A percentile compares a stretch with the other conserved stretches of the same genome.
phyloP scores from a whole-genome alignment of 371 early-diverging fungal genomes.

The Phascolomyces articulosus region DNA sequence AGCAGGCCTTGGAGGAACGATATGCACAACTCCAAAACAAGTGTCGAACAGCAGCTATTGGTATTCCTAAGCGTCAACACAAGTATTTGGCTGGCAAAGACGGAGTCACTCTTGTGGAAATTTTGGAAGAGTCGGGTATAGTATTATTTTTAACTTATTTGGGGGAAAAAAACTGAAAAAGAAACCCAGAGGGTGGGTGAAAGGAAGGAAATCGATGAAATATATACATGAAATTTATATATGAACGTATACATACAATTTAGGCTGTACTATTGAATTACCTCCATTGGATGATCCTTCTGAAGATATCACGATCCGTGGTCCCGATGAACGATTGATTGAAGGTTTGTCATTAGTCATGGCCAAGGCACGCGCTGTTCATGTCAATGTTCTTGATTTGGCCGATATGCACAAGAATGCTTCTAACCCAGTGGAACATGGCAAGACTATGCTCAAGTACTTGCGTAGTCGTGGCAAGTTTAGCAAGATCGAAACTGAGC shows the following conservation, averaged over 20 bases:
- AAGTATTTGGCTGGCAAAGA: conserved; percentile 87
- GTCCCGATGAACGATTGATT: conserved; percentile 69
- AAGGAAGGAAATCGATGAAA: no score
- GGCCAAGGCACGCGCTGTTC: conserved; percentile 75
- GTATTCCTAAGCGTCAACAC: conserved; percentile 89
- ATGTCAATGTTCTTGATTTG: conserved; percentile 59
- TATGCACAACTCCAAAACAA: conserved; percentile 65
- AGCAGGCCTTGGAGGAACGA: conserved; percentile 57
- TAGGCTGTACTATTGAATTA: conserved; percentile 79
- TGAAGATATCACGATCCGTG: conserved; percentile 81
- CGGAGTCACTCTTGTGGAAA: conserved; percentile 77
- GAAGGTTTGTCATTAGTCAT: conserved; percentile 75
- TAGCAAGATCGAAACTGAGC: conserved; percentile 67
- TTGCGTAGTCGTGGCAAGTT: conserved; percentile 59
- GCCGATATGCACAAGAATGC: conserved; percentile 51
- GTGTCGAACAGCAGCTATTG: conserved; percentile 66
- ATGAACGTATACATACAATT: background rate
- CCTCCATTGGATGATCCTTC: conserved; percentile 69
- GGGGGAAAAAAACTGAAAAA: no score
- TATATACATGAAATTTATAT: background rate
- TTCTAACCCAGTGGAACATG: conserved; percentile 55
- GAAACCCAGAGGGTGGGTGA: no score
- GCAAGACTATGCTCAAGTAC: conserved; percentile 64
- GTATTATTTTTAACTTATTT: background rate
- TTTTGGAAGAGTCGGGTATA: conserved; percentile 57